phyloP scores from a whole-genome alignment of 371 early-diverging fungal genomes.

The Mortierella sp. region DNA sequence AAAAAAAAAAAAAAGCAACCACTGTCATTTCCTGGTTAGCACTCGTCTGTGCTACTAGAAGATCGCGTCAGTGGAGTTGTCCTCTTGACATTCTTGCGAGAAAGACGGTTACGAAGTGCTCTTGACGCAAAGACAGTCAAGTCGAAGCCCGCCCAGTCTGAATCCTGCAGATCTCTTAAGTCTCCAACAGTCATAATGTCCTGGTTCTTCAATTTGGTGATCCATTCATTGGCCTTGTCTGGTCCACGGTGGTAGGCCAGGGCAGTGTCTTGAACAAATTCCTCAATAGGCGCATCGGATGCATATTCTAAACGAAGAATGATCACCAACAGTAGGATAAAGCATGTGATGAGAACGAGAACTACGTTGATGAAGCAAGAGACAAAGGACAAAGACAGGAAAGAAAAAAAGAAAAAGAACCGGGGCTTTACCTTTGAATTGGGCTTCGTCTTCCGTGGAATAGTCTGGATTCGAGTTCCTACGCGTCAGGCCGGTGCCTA shows the following conservation, averaged over 20 bases:
- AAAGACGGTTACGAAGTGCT: constrained; percentile 78
- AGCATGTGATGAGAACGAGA: too few species aligned
- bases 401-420: not conserved
- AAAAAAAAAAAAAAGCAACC: not conserved
- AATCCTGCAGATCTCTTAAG: constrained; percentile 72
- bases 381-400: not conserved
- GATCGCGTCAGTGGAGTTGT: constrained; percentile 28
- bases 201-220: constrained; percentile 67
- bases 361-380: not conserved
- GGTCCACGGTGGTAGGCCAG: constrained; percentile 63
- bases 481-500: constrained; percentile 20
- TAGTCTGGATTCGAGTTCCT: constrained; percentile 44
- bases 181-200: constrained; percentile 83
- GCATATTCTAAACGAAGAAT: constrained; percentile 54
- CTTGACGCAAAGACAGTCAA: constrained; percentile 86
- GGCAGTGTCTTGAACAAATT: constrained; percentile 73
- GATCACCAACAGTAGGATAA: too few species aligned
- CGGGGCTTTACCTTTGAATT: constrained; percentile 36
- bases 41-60: constrained; percentile 25
- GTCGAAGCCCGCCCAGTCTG: constrained; percentile 74
- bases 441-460: constrained; percentile 53
- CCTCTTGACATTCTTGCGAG: constrained; percentile 55
- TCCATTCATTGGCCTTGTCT: constrained; percentile 81
- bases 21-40: not conserved
- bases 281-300: constrained; percentile 67